Evolutionary conservation across 202 grass and related monocot species (phyloP).

Genomic region (Digitaria exilis): DNA sequence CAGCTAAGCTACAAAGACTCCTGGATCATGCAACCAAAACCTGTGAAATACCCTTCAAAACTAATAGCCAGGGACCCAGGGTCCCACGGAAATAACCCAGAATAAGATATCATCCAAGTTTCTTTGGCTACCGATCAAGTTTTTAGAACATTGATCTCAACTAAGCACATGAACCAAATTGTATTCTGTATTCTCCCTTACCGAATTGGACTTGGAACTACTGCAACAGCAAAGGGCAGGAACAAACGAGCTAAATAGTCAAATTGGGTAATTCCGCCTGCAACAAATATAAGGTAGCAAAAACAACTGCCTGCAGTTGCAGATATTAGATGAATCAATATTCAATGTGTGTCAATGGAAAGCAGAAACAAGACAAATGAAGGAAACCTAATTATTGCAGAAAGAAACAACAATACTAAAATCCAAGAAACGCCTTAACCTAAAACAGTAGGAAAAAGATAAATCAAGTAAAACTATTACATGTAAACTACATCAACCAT

Average conservation of each 20-base stretch:
- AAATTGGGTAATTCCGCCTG: not conserved
- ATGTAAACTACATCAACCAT: conserved; percentile 6
- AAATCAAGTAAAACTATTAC: not conserved
- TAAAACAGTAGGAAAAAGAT: not conserved
- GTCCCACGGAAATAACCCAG: not conserved
- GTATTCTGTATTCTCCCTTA: not conserved
- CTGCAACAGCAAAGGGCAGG: not conserved
- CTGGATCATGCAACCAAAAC: not conserved
- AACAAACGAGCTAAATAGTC: not conserved
- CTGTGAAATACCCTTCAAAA: not conserved
- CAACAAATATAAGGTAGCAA: not conserved
- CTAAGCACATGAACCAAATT: not conserved
- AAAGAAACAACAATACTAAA: not conserved
- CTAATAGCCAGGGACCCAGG: too few relatives aligned
- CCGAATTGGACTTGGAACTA: not conserved
- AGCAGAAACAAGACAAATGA: not conserved
- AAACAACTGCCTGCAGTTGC: not conserved
- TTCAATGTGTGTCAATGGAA: not conserved
- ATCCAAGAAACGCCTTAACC: not conserved
- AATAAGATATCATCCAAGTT: too few relatives aligned
- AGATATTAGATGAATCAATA: not conserved
- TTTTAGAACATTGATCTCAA: not conserved
- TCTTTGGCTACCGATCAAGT: not conserved
- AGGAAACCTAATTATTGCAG: not conserved
- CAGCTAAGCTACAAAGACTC: not conserved